phyloP scores from a whole-genome alignment of 2,329 filamentous ascomycete species.

The Dactylonectria estremocensis region DNA sequence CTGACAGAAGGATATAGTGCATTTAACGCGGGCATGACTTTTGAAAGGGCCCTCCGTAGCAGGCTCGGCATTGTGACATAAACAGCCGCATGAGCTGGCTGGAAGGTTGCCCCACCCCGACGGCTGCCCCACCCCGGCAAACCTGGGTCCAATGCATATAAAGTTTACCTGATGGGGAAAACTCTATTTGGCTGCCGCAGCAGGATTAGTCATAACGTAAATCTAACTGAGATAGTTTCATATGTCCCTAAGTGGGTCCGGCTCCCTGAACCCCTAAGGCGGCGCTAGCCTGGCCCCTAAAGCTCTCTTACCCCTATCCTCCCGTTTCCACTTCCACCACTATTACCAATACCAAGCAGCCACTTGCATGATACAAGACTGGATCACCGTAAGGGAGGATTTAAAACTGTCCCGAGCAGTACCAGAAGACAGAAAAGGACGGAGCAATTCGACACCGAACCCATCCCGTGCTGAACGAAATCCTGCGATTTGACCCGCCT shows the following conservation, averaged over 20 bases:
- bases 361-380: background rate
- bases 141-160: background rate
- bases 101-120: background rate
- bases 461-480: background rate
- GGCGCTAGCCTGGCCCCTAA: background rate
- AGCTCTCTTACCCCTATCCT: background rate
- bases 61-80: constrained; percentile 2
- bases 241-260: background rate
- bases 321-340: background rate
- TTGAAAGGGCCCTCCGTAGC: background rate
- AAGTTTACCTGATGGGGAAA: background rate
- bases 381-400: background rate
- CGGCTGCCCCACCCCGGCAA: background rate
- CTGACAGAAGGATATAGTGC: too few relatives aligned
- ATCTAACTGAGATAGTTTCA: background rate
- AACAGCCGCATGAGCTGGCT: background rate
- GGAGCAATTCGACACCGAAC: background rate
- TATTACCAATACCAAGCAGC: background rate
- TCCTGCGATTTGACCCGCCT: constrained; percentile 1
- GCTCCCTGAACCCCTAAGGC: background rate
- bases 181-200: background rate
- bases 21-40: too few relatives aligned
- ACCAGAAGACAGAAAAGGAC: background rate
- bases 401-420: background rate
- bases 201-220: background rate